phyloP scores from a whole-genome alignment of 345 rosid genomes.

The Eucalyptus marginata region DNA sequence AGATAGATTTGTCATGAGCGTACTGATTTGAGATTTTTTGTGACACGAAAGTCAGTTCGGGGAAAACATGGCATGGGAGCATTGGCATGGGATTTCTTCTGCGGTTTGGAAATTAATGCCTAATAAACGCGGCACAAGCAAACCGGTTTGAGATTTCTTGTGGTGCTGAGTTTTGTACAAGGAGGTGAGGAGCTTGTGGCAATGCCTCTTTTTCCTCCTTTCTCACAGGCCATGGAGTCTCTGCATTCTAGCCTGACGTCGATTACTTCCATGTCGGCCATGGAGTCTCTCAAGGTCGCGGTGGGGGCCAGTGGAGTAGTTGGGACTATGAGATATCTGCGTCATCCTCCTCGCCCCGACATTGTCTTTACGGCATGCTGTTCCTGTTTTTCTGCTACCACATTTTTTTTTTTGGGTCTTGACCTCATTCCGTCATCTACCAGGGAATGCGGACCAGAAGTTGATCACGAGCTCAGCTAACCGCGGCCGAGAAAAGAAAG shows the following conservation, averaged over 20 bases:
- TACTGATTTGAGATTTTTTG: neutral
- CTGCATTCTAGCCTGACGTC: neutral
- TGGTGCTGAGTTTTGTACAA: neutral
- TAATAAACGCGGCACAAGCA: neutral
- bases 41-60: accelerated
- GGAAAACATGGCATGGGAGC: neutral
- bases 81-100: neutral
- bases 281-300: neutral
- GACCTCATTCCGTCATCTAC: neutral
- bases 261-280: neutral
- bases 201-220: neutral
- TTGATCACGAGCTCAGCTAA: conserved; percentile 34
- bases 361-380: neutral
- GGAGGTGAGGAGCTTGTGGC: neutral
- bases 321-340: neutral
- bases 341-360: neutral
- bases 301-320: neutral
- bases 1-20: neutral
- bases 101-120: neutral
- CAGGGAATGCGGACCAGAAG: conserved; percentile 1
- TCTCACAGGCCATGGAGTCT: neutral
- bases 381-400: neutral
- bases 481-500: neutral
- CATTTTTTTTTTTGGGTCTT: neutral
- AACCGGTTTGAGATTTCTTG: neutral